Base-by-base conservation (phyloP, 192 early-diverging fungal genomes). In the Obelidium mucronatum region DNA sequence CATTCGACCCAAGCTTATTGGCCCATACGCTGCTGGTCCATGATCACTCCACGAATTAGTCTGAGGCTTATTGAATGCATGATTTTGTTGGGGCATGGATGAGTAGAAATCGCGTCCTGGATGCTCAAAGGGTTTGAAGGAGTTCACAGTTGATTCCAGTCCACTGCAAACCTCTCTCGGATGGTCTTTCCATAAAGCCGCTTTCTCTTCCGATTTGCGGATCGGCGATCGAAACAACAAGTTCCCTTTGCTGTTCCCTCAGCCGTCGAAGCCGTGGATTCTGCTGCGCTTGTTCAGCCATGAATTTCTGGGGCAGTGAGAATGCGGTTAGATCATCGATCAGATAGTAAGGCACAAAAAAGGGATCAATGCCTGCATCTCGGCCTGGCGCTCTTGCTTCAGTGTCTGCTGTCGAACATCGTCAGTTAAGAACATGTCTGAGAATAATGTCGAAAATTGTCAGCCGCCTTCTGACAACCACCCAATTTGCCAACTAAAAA, bases 161-260 rank as follows among this genome's bases (percentile, higher is more conserved):
- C 24, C 15, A 15, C 58, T 26, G 31, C 34, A 34, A n/a, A 8
- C 0, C 39, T 36, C 62, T n/a, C 62, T 40, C 31, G 22, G 62
- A 64, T 22, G 17, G 11, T 64, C 62, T 11, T 31, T 64, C 62
- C 62, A 64, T 64, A 4, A 64, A 0, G 0, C 30, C 22, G 36
- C 35, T 39, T 37, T 39, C 35, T 35, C 37, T 64, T 64, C 62
- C 62, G 6, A 75, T 75, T 34, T 28, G n/a, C 19, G 74, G 75
- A 52, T 77, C 75, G 11, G 75, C 69, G 35, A 77, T 77, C 2
- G 71, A 75, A 11, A 77, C 75, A 51, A 71, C 52, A 15, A 77
- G 24, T 17, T 77, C 75, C 26, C 22, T 28, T 39, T 77, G 75
- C 6, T 77, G 40, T 55, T 54, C 53, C 17, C 69, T 37, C 48